A percentile compares a stretch with the other conserved stretches of the same genome.
Conservation (phyloP, 495 filamentous ascomycete species). For the Rusavskia elegans region DNA sequence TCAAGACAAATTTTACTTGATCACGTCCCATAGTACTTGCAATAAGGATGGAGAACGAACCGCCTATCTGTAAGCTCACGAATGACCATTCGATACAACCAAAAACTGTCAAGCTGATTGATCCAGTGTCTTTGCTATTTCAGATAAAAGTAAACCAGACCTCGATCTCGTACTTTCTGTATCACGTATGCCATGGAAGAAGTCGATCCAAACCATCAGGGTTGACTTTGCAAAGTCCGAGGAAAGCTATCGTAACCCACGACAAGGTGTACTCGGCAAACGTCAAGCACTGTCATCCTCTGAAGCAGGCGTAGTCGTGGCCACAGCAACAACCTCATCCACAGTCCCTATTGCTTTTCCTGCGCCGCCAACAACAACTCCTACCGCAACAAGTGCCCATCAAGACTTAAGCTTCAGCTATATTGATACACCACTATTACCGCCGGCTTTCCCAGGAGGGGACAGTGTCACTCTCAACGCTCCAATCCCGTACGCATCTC, state of each 20-base stretch:
- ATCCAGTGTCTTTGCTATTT: slow-evolving; percentile 3
- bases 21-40: slow-evolving; percentile 19
- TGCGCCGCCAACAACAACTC: slow-evolving; percentile 2
- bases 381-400: slow-evolving; percentile 2
- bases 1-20: slow-evolving; percentile 9
- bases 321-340: neutral
- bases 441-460: slow-evolving; percentile 4
- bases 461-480: neutral
- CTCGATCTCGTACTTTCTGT: slow-evolving; percentile 5
- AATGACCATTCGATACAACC: neutral
- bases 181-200: slow-evolving; percentile 6
- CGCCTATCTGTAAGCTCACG: slow-evolving; percentile 12
- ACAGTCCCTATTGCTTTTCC: neutral
- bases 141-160: neutral
- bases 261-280: slow-evolving; percentile 1
- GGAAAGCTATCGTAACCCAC: neutral
- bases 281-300: neutral
- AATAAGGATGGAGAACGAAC: slow-evolving; percentile 16
- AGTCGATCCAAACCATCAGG: slow-evolving; percentile 8
- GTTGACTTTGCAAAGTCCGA: slow-evolving; percentile 10
- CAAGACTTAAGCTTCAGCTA: slow-evolving; percentile 3
- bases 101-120: neutral
- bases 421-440: slow-evolving; percentile 8
- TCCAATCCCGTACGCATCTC: slow-evolving; percentile 1
- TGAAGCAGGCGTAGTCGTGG: slow-evolving; percentile 1